Percentiles rank a stretch among this genome's conserved stretches.
These are phyloP conservation scores for Gamarada debralockiae DNA, from an alignment of 495 filamentous ascomycete species.

Conservation along the genomic window DNA sequence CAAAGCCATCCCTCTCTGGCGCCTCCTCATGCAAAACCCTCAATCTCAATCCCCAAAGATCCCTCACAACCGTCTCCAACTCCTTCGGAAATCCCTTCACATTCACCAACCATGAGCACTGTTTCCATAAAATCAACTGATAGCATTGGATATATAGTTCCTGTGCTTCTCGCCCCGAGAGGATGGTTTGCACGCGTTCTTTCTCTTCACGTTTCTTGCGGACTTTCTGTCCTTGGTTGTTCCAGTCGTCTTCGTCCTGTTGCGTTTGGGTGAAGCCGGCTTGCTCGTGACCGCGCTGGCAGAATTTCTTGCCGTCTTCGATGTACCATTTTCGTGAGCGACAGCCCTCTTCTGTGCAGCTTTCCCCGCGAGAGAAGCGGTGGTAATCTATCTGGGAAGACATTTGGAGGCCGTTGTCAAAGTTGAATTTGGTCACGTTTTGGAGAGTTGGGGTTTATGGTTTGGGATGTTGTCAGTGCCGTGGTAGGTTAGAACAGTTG, in stretches of 20 bases:
- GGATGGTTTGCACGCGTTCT: conserved; percentile 41
- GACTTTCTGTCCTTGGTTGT: conserved; percentile 55
- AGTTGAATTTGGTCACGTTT: neutral
- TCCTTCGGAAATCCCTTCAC: conserved; percentile 54
- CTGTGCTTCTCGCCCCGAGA: conserved; percentile 59
- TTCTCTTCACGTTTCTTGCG: conserved; percentile 49
- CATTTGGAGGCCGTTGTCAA: conserved; percentile 5
- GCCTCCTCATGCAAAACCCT: conserved; percentile 18
- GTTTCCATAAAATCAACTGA: conserved; percentile 81
- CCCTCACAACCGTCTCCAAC: conserved; percentile 45
- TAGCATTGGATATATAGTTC: conserved; percentile 79
- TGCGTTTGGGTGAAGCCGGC: conserved; percentile 52
- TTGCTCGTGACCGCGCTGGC: conserved; percentile 63
- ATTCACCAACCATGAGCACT: conserved; percentile 60
- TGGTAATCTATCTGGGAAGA: conserved; percentile 46
- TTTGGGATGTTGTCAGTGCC: neutral
- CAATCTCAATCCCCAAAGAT: conserved; percentile 46
- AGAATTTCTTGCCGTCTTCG: conserved; percentile 64
- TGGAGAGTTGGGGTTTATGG: neutral
- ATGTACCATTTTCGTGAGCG: conserved; percentile 55
- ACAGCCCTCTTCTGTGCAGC: conserved; percentile 62
- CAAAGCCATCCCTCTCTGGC: conserved; percentile 53
- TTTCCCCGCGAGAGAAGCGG: conserved; percentile 39
- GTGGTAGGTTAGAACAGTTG: too few species aligned
- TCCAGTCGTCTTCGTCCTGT: conserved; percentile 74